Evolutionary conservation across 345 rosid genomes (phyloP), one percentile per base, ranked within the genome.

Genomic region (Ceriops zippeliana): DNA sequence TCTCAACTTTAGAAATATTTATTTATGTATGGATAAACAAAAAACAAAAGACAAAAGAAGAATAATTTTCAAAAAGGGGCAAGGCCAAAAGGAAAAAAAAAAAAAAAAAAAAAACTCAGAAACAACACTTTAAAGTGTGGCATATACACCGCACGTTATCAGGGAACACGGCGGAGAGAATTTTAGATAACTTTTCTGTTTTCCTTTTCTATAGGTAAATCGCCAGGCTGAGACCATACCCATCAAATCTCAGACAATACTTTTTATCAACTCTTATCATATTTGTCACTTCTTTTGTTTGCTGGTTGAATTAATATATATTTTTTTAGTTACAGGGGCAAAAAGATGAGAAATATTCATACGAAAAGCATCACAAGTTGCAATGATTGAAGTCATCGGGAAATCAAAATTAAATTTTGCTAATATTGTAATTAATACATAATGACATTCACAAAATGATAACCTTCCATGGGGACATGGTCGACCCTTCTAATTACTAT

Each of bases 201-300:
- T 58, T 1, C 27, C 61, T 24, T 61, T 30, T 53, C 20, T 7
- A 16, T 38, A 21, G 9, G 46, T 31, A 26, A 47, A 47, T 75
- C 73, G 59, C 58, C 54, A 66, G 77, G 70, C 62, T 28, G 73
- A 57, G 70, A 70, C 72, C 68, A 67, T 22, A 54, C 52, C 17
- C 49, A 13, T 42, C 17, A 42, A 42, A 42, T 42, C 15, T 38
- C 15, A 2, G 10, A 10, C 15, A 38, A 38, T 38, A 38, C 58
- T 54, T 73, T 77, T 65, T 63, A 61, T 64, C 16, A 52, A 70
- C 47, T 34, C 49, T 65, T 46, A 52, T 67, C 51, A 49, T 57
- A 21, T n/a, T 31, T 21, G 49, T 53, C 28, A 42, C 32, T 51
- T 35, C 11, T 19, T n/a, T 53, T 64, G 47, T 59, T 15, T 10